Percentiles rank a stretch among this genome's conserved stretches.
These are phyloP conservation scores for Fagopyrum homotropicum DNA, from an alignment of 148 eudicot species.

Conservation along the genomic window DNA sequence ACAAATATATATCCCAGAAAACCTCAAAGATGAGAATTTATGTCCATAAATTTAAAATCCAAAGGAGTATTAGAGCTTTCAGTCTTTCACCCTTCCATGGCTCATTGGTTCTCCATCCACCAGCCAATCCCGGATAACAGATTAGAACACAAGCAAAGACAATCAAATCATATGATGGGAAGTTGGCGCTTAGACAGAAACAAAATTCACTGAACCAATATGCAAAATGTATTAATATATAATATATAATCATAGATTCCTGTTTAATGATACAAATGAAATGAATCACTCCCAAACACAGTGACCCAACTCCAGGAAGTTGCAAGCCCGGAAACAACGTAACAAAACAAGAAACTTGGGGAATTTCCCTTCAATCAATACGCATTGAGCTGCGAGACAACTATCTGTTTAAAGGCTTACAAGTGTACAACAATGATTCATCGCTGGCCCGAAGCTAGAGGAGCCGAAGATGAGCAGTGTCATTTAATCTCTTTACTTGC, in stretches of 20 bases:
- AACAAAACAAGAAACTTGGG: neutral
- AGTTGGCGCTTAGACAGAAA: too few relatives aligned
- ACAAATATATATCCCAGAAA: too few relatives aligned
- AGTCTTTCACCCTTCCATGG: too few relatives aligned
- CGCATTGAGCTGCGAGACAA: neutral
- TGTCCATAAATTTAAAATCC: too few relatives aligned
- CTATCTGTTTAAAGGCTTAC: neutral
- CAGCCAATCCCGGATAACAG: too few relatives aligned
- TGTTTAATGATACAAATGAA: constrained; percentile 11
- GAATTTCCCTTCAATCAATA: neutral
- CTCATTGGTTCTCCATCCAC: too few relatives aligned
- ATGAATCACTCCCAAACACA: constrained; percentile 11
- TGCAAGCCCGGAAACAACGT: neutral
- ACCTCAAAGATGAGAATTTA: too few relatives aligned
- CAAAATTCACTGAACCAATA: too few relatives aligned
- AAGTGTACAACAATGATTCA: neutral
- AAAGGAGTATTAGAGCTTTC: too few relatives aligned
- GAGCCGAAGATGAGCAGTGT: constrained; percentile 87
- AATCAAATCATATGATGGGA: too few relatives aligned
- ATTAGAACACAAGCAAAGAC: too few relatives aligned
- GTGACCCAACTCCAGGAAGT: constrained; percentile 4
- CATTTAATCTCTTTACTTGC: constrained; percentile 95
- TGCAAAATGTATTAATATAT: constrained; percentile 6
- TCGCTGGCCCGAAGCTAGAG: constrained; percentile 23
- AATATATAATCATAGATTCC: constrained; percentile 9